A percentile compares a stretch with the other conserved stretches of the same genome.
phyloP scores from a whole-genome alignment of 2,329 filamentous ascomycete genomes.

The Epichloe elymi region DNA sequence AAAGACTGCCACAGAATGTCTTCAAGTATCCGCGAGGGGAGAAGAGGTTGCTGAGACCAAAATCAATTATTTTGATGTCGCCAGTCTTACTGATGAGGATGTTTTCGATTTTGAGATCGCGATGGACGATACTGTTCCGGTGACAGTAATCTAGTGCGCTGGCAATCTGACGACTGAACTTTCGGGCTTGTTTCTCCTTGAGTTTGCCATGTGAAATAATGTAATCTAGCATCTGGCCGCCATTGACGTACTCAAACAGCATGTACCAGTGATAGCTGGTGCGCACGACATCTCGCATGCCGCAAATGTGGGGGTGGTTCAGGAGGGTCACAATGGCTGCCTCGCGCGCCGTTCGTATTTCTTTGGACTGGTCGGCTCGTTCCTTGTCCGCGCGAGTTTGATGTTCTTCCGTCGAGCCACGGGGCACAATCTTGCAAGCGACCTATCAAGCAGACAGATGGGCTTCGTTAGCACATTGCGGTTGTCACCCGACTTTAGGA shows the following conservation, averaged over 20 bases:
- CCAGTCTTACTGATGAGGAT: constrained; percentile 98
- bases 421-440: constrained; percentile 92
- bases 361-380: constrained; percentile 88
- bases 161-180: constrained; percentile 94
- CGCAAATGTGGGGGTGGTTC: constrained; percentile 91
- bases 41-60: constrained; percentile 93
- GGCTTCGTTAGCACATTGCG: neutral
- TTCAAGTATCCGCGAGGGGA: constrained; percentile 74
- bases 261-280: constrained; percentile 99
- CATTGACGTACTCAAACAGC: constrained; percentile 98
- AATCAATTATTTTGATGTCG: constrained; percentile 99
- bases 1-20: constrained; percentile 94
- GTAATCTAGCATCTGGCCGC: constrained; percentile 98
- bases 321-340: constrained; percentile 91
- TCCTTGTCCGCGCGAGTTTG: constrained; percentile 62
- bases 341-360: constrained; percentile 87
- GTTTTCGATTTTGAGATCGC: constrained; percentile 97
- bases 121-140: constrained; percentile 93
- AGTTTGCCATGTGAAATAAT: constrained; percentile 96
- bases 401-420: constrained; percentile 77
- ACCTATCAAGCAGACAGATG: constrained; percentile 35
- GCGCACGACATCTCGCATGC: constrained; percentile 85
- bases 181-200: constrained; percentile 96
- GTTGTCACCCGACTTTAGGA: neutral
- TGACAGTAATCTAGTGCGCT: constrained; percentile 96